Base-by-base conservation (phyloP, 2,329 filamentous ascomycete species). In the Talaromyces amestolkiae region DNA sequence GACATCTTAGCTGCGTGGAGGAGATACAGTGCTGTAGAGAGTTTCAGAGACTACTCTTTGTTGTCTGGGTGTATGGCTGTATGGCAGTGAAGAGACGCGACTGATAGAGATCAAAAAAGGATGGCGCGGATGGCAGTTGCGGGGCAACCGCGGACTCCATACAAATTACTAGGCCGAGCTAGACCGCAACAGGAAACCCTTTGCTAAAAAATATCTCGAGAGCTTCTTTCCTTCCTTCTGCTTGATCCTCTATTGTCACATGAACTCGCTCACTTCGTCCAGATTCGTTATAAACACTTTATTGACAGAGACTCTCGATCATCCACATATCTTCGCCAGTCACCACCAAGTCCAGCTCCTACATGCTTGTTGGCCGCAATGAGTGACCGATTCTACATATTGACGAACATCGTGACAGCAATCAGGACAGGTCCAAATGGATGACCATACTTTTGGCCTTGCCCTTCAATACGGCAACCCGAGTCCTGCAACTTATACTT, bases 391-490 rank as follows among this genome's bases (percentile, higher is more conserved):
- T 41, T 17, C 19, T 24, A 61, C 19, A 47, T 53, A 35, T 19
- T 33, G 58, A 61, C 49, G 17, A 58, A 58, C 49, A 61, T 63
- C 19, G 51, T 54, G 47, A 60, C 49, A 53, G 31, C 37, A 27
- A 58, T 51, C 22, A 61, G 22, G 31, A 59, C 60, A 51, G 58
- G 75, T 76, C 83, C 85, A 71, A 78, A 88, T 88, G 86, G 83
- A 82, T 87, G 83, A 87, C 69, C 74, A 53, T 33, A 58, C 75
- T 68, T 72, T 75, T 51, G 72, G 76, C 58, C 75, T 76, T 75
- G 79, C 82, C 79, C 82, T 87, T 61, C 83, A 83, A 67, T 87
- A 86, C 76, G 86, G 86, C 77, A 84, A 86, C 71, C 77, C 85
- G 64, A 85, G 85, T 69, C 77, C 77, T 68, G 77, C 82, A 54